phyloP scores from a whole-genome alignment of 345 rosid genomes.

The Abelmoschus esculentus region DNA sequence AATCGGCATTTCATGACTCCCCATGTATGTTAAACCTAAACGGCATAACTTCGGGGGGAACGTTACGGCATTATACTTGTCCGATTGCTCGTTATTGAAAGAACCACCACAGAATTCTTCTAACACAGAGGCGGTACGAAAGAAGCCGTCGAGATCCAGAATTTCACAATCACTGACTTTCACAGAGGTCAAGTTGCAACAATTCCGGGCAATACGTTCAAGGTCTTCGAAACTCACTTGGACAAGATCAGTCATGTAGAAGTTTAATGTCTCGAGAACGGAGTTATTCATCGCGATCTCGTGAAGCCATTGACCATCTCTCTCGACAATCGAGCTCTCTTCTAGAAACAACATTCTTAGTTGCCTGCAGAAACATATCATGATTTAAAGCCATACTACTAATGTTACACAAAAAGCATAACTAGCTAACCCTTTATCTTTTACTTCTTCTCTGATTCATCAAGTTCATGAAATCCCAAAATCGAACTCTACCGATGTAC shows the following conservation, averaged over 20 bases:
- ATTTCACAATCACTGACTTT: constrained; percentile 75
- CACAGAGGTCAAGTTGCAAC: constrained; percentile 56
- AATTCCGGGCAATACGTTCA: constrained; percentile 67
- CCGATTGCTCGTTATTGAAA: constrained; percentile 40
- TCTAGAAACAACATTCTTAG: constrained; percentile 71
- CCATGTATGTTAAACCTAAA: constrained; percentile 69
- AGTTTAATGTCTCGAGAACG: constrained; percentile 71
- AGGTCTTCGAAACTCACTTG: constrained; percentile 52
- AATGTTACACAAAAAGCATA: background rate
- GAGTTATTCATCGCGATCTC: constrained; percentile 69
- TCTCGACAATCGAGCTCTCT: constrained; percentile 61
- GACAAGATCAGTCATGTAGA: constrained; percentile 68
- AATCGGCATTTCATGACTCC: constrained; percentile 63
- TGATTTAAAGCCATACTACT: background rate
- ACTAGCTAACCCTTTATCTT: background rate
- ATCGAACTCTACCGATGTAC: background rate
- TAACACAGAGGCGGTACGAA: constrained; percentile 50
- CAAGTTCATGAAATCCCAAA: background rate
- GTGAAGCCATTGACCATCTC: constrained; percentile 81
- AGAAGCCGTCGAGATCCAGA: constrained; percentile 59
- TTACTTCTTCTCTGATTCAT: background rate
- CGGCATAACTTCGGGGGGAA: constrained; percentile 63
- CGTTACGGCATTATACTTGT: constrained; percentile 34
- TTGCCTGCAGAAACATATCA: constrained; percentile 40
- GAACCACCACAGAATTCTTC: constrained; percentile 94